A percentile compares a stretch with the other conserved stretches of the same genome.
These are phyloP conservation scores for Melaleuca quinquenervia DNA, from an alignment of 345 rosid genomes.

Conservation along the genomic window DNA sequence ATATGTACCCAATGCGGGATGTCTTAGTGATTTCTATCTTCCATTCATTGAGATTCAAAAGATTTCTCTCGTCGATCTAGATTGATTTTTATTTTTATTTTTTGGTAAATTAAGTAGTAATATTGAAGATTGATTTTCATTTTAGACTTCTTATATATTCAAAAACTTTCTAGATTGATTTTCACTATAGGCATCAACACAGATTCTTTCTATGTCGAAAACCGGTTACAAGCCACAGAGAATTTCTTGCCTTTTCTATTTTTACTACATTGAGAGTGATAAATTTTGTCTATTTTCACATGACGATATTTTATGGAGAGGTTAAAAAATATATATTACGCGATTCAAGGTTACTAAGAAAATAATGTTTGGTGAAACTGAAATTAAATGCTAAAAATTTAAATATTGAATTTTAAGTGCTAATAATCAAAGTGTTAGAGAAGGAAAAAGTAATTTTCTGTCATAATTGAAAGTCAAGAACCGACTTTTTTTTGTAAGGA, in stretches of 20 bases:
- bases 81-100: background rate
- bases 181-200: background rate
- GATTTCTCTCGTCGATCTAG: background rate
- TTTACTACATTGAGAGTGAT: background rate
- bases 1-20: background rate
- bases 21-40: background rate
- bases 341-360: background rate
- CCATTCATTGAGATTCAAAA: background rate
- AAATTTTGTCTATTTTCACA: background rate
- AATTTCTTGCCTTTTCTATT: background rate
- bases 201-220: background rate
- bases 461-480: background rate
- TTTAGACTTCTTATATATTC: background rate
- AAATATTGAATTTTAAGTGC: background rate
- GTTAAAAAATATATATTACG: background rate
- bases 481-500: too few species aligned
- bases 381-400: background rate
- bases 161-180: background rate
- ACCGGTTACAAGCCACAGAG: background rate
- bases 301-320: background rate
- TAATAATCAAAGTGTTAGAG: background rate
- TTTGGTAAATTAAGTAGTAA: too few species aligned
- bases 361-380: background rate
- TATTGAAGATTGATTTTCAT: background rate
- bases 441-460: background rate